Conservation (phyloP, 2,329 filamentous ascomycete species). For the Colletotrichum sp. region DNA sequence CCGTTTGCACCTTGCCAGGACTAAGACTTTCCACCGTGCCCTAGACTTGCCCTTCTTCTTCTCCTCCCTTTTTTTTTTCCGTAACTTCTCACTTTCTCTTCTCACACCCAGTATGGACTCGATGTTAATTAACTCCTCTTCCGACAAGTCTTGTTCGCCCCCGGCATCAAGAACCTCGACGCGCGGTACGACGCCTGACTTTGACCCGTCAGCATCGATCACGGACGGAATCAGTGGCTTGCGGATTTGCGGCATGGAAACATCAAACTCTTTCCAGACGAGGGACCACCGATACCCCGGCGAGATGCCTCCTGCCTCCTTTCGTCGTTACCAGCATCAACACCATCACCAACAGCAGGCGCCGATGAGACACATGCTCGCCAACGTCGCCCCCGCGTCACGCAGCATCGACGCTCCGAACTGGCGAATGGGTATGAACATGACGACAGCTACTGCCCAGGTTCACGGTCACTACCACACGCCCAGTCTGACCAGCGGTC, state of each 20-base stretch:
- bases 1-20: conserved; percentile 14
- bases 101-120: conserved; percentile 7
- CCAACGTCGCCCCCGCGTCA: background rate
- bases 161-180: conserved; percentile 1
- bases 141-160: conserved; percentile 16
- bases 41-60: background rate
- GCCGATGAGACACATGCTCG: background rate
- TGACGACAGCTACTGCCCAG: conserved; percentile 33
- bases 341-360: background rate
- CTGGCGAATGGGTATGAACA: conserved; percentile 6
- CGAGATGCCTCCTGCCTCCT: background rate
- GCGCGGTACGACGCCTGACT: conserved; percentile 17
- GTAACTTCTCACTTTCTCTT: background rate
- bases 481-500: background rate
- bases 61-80: background rate
- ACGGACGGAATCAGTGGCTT: background rate
- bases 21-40: background rate
- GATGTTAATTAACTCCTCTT: background rate
- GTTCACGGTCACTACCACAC: conserved; percentile 42
- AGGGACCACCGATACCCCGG: background rate
- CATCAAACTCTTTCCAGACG: background rate
- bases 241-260: background rate
- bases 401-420: conserved; percentile 1
- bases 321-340: background rate
- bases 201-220: background rate